A percentile compares a stretch with the other conserved stretches of the same genome.
Conservation (phyloP, 257 asterid genomes). For the Penstemon davidsonii region DNA sequence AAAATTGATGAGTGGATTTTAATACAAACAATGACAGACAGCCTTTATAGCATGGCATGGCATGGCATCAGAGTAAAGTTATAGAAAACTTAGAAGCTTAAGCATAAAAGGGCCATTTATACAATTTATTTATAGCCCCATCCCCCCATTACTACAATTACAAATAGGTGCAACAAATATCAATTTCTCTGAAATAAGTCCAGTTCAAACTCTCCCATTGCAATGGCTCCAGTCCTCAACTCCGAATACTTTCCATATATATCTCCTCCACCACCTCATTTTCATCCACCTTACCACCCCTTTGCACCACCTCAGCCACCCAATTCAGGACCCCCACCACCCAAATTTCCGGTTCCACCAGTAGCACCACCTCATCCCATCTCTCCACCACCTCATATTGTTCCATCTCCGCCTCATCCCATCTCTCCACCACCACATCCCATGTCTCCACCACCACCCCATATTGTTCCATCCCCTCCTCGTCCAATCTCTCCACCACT, state of each 20-base stretch:
- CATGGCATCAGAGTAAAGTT: conserved; percentile 44
- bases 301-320: conserved; percentile 1
- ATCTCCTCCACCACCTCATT: conserved; percentile 37
- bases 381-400: conserved; percentile 21
- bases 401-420: conserved; percentile 21
- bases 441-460: conserved; percentile 38
- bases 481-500: conserved; percentile 28
- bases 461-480: conserved; percentile 36
- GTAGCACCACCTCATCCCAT: too few relatives aligned
- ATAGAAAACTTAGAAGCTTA: conserved; percentile 48
- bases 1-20: conserved; percentile 38
- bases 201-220: not conserved
- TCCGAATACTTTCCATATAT: conserved; percentile 32
- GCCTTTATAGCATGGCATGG: not conserved
- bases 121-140: not conserved
- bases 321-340: conserved; percentile 20
- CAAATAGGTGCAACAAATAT: conserved; percentile 26
- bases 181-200: conserved; percentile 11
- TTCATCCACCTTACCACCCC: conserved; percentile 23
- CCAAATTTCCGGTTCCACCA: not conserved
- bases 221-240: conserved; percentile 35
- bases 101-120: conserved; percentile 15
- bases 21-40: conserved; percentile 46
- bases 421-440: not conserved
- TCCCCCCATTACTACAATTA: conserved; percentile 16